A percentile compares a stretch with the other conserved stretches of the same genome.
phyloP scores from a whole-genome alignment of 768 basidiomycete genomes.

The Daedaleopsis sinensis region DNA sequence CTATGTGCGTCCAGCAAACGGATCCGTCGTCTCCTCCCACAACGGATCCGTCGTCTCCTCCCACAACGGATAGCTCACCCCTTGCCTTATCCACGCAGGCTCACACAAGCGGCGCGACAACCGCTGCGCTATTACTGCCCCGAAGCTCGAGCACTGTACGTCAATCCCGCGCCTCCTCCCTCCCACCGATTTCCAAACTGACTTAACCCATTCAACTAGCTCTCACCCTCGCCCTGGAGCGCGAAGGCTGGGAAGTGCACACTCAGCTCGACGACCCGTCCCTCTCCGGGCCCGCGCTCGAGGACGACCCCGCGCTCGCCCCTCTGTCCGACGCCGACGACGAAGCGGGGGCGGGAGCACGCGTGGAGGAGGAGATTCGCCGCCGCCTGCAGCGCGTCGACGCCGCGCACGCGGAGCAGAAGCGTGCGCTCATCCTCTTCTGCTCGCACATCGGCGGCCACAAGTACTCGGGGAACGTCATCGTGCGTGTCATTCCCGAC shows the following conservation, averaged over 20 bases:
- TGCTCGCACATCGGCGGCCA: slow-evolving; percentile 95
- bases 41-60: no score
- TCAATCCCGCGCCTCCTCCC: slow-evolving; percentile 8
- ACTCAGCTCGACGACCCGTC: slow-evolving; percentile 66
- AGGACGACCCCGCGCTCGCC: slow-evolving; percentile 54
- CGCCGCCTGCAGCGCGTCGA: slow-evolving; percentile 50
- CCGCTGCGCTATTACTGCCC: slow-evolving; percentile 86
- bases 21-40: no score
- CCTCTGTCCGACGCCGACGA: not conserved
- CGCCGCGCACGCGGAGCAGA: slow-evolving; percentile 46
- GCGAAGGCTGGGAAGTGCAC: slow-evolving; percentile 74
- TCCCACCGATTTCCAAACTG: no score
- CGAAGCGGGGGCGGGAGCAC: no score
- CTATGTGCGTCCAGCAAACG: slow-evolving; percentile 66
- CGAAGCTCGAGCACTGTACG: slow-evolving; percentile 76
- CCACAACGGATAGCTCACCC: not conserved
- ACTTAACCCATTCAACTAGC: slow-evolving; percentile 39
- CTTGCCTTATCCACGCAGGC: slow-evolving; percentile 59
- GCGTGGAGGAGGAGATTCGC: slow-evolving; percentile 42
- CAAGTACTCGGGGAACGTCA: slow-evolving; percentile 88
- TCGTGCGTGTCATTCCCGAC: slow-evolving; percentile 62
- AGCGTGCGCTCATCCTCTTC: slow-evolving; percentile 80
- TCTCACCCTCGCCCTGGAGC: slow-evolving; percentile 63
- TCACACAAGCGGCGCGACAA: slow-evolving; percentile 95
- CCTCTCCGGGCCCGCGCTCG: slow-evolving; percentile 52